Percentiles rank a stretch among this genome's conserved stretches.
Evolutionary conservation across 2,329 filamentous ascomycete genomes (phyloP).

Genomic region (Venturia asperata): DNA sequence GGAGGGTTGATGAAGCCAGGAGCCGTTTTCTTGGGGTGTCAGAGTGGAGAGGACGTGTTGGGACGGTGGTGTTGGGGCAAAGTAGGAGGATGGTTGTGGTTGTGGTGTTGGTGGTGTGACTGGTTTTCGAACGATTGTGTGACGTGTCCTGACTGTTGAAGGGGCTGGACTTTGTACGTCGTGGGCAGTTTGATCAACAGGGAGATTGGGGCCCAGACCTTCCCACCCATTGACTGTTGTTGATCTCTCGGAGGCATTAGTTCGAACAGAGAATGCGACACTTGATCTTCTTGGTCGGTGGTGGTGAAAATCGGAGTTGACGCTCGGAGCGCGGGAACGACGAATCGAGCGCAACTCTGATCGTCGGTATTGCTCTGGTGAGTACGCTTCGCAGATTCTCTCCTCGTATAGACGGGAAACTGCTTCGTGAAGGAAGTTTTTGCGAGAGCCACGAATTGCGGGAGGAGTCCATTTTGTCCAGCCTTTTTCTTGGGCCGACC

Average conservation of each 20-base stretch:
- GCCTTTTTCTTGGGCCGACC: conserved; percentile 46
- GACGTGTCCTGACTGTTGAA: neutral
- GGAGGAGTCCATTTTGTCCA: conserved; percentile 51
- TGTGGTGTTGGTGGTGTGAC: neutral
- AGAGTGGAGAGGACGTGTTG: neutral
- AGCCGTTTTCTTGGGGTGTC: neutral
- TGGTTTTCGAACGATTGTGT: conserved; percentile 5
- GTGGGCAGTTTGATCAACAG: neutral
- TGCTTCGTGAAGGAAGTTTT: conserved; percentile 54
- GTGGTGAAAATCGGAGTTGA: conserved; percentile 38
- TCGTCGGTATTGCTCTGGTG: conserved; percentile 27
- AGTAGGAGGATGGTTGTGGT: neutral
- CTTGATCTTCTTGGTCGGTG: conserved; percentile 29
- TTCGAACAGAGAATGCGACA: conserved; percentile 28
- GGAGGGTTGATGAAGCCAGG: neutral
- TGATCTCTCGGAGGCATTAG: conserved; percentile 35
- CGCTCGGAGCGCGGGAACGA: conserved; percentile 37
- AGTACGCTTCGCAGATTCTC: conserved; percentile 35
- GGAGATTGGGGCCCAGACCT: conserved; percentile 26
- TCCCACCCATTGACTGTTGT: conserved; percentile 34
- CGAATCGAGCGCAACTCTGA: conserved; percentile 32
- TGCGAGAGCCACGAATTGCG: conserved; percentile 39
- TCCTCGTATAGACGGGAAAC: conserved; percentile 54
- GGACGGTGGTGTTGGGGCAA: neutral
- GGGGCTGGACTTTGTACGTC: neutral